These are phyloP conservation scores for Trichoderma atrobrunneum DNA, from an alignment of 2,329 filamentous ascomycete genomes.

Conservation along the genomic window DNA sequence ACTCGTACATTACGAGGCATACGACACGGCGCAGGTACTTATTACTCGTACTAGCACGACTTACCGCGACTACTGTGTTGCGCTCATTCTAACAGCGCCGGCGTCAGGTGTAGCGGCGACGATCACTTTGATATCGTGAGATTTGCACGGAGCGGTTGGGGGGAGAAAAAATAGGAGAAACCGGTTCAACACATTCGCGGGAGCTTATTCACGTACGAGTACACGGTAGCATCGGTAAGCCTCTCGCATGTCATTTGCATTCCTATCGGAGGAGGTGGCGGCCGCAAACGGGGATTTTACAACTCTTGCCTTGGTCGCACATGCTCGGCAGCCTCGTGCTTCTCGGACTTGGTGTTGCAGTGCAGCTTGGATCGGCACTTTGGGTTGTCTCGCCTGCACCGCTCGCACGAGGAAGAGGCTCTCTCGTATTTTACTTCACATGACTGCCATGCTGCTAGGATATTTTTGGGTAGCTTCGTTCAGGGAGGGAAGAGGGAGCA, in stretches of 20 bases:
- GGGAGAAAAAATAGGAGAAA: neutral
- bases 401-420: neutral
- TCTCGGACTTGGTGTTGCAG: neutral
- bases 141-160: neutral
- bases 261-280: neutral
- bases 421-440: neutral
- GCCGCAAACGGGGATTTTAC: conserved; percentile 2
- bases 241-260: neutral
- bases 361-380: neutral
- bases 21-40: neutral
- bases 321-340: conserved; percentile 3
- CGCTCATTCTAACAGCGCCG: neutral
- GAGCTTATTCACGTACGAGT: neutral
- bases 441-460: neutral
- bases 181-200: neutral
- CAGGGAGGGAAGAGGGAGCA: neutral
- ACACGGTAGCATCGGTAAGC: neutral
- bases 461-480: neutral
- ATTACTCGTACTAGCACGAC: neutral
- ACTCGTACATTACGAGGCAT: neutral
- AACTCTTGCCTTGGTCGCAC: neutral
- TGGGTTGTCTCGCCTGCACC: neutral
- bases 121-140: neutral
- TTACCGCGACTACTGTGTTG: neutral
- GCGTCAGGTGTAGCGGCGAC: neutral